Base-by-base conservation (phyloP, 169 alveolate species). In the Plasmodium knowlesi region DNA sequence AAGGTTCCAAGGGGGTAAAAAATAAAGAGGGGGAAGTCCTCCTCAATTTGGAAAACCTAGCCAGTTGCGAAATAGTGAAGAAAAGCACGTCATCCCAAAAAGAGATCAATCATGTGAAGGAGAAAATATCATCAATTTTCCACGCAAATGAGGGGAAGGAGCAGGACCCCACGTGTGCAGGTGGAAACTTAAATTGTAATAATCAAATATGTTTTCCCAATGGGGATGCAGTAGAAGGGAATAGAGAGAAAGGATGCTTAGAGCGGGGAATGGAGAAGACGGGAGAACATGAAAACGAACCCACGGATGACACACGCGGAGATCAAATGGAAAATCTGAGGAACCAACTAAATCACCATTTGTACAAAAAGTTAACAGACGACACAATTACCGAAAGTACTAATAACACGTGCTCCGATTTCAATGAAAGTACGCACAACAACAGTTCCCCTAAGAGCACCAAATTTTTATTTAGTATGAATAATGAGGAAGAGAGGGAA, bases 341-440 rank as follows among this genome's bases (percentile, higher is more conserved):
- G 12, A 67, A 67, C 76, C 12, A 16, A 25, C 12, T 80, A 80
- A 80, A 46, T 32, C 61, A 41, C 5, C 73, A 80, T 50, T 50
- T 80, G 22, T 80, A 70, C 78, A 16, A 72, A 72, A 73, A 84
- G 57, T 16, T 73, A 84, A 73, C 78, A 8, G 84, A 84, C 25
- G 84, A 73, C n/a, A 67, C 92, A 70, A 16, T 53, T 46, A n/a
- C 79, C 34, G 84, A 84, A 84, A 84, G 79, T 39, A 46, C 85
- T 5, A 74, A 73, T 8, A 41, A 83, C 71, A 74, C 84, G 5
- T 73, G 22, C 54, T 84, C 84, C 41, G 84, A 84, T 73, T 53
- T 84, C 39, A 74, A 74, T 34, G 84, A 84, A 41, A 73, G 84
- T 34, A 22, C 71, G 32, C 19, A 50, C 67, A 81, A 83, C 34